Base-by-base conservation (phyloP, 73 alveolate genomes). In the Blepharisma japonicum region DNA sequence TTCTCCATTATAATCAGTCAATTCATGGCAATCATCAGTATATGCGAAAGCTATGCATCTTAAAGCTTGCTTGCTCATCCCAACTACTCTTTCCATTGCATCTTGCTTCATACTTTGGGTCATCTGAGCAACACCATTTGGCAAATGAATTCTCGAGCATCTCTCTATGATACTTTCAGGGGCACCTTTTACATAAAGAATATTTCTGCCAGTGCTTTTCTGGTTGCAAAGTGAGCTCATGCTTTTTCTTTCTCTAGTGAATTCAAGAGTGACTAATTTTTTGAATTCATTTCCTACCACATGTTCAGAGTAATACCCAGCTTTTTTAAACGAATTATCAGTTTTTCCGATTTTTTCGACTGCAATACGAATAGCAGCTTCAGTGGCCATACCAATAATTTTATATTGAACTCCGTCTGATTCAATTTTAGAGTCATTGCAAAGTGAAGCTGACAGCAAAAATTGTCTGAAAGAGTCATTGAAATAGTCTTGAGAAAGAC, bases 241-340 rank as follows among this genome's bases (percentile, higher is more conserved):
- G 85, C 95, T 88, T 91, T 98, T 96, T 85, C 99, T 94, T 77
- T 96, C 99, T 7, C 97, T 84, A 32, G 98, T 80, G 85, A 95
- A 95, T 71, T 95, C 99, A 56, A 94, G 85, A 23, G 95, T 80
- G 21, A 97, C 98, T 7, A 71, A 68, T 80, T 86, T 87, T 21
- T 67, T 74, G 56, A 79, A 67, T 55, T 78, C 85, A 39, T 21
- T 7, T 61, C 48, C 55, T 6, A 82, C 66, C n/a, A 32, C 50
- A 39, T 67, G 55, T 42, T 72, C 84, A 50, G 78, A 91, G 61
- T 66, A 80, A 55, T 68, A 71, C 6, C 66, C 84, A 4, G 46
- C 20, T 51, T 72, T 27, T 38, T 78, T 81, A 56, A 91, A 84
- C 18, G 78, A 46, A 38, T 66, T 79, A 56, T 82, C 94, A 20